Evolutionary conservation across 495 filamentous ascomycete species (phyloP), one percentile per base, ranked within the genome.

Genomic region (Saxophila tyrrhenica): DNA sequence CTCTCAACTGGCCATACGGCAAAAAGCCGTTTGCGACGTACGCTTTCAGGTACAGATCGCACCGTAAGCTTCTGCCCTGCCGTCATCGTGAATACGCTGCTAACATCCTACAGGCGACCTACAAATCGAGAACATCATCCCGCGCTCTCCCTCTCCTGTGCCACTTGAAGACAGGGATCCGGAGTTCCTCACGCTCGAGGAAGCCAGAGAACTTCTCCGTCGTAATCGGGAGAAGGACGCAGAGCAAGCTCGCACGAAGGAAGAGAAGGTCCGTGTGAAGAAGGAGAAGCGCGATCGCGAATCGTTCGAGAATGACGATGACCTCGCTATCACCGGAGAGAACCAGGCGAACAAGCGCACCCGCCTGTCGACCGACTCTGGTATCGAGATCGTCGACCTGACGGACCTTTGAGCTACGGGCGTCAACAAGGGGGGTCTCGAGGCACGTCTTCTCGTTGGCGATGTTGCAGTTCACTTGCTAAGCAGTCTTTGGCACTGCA

Each of bases 1-100:
- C 48, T 15, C 11, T 25, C 5, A 22, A n/a, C 19, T 48, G 51
- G 29, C 51, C 57, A 1, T 55, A 48, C 19, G 50, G 54, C 0
- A 39, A 52, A 19, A 19, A 47, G 7, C 57, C 57, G 15, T 43
- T 64, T 22, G 58, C 54, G 3, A 56, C 41, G 5, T 55, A 42
- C 29, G 53, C 17, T 16, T 61, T 64, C 54, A 61, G 52, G 32
- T 64, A 64, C 35, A 58, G 61, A 8, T 61, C 58, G 5, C 43
- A 39, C 2, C 16, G 57, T 60, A 52, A 22, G 51, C 42, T 15
- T 9, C 41, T n/a, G n/a, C 23, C 5, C 2, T 19, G 24, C 38
- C 32, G 21, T 23, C 9, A 46, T 1, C 29, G 19, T 46, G 25
- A n/a, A n/a, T n/a, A n/a, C n/a, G n/a, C n/a, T n/a, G 42, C 3